Evolutionary conservation across 2,329 filamentous ascomycete genomes (phyloP).

Genomic region (Epichloe brachyelytri): DNA sequence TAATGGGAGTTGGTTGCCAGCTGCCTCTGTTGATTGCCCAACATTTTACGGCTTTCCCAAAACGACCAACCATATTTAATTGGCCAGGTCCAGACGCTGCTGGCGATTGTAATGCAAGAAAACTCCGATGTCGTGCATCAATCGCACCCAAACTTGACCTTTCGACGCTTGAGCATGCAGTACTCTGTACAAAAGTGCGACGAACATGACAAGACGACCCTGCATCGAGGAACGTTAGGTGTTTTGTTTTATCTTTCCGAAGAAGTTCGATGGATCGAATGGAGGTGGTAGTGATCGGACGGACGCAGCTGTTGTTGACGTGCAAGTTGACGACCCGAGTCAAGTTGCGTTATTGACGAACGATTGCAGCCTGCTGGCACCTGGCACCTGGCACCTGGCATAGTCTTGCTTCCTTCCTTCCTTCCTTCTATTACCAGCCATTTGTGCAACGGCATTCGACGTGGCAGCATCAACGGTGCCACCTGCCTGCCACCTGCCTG

Average conservation of each 20-base stretch:
- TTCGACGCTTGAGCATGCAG: not conserved
- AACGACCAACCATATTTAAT: not conserved
- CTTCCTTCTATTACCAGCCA: not conserved
- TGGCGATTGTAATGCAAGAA: not conserved
- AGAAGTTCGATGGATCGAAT: too few species aligned
- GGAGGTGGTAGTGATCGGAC: too few species aligned
- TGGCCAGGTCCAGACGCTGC: not conserved
- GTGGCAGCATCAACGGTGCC: not conserved
- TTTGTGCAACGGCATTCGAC: not conserved
- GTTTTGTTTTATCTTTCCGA: not conserved
- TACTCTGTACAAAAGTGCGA: not conserved
- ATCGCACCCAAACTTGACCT: not conserved
- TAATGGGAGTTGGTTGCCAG: not conserved
- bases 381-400: not conserved
- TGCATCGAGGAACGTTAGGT: not conserved
- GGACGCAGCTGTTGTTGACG: too few species aligned
- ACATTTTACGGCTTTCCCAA: not conserved
- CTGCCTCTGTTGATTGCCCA: not conserved
- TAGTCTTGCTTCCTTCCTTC: not conserved
- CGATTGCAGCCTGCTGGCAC: not conserved
- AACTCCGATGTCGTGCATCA: constrained; percentile 2
- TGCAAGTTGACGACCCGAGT: too few species aligned
- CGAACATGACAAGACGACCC: not conserved
- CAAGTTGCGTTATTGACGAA: not conserved
- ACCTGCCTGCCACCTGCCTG: not conserved